Conservation (phyloP, 495 filamentous ascomycete species). For the Lindgomyces ingoldianus region DNA sequence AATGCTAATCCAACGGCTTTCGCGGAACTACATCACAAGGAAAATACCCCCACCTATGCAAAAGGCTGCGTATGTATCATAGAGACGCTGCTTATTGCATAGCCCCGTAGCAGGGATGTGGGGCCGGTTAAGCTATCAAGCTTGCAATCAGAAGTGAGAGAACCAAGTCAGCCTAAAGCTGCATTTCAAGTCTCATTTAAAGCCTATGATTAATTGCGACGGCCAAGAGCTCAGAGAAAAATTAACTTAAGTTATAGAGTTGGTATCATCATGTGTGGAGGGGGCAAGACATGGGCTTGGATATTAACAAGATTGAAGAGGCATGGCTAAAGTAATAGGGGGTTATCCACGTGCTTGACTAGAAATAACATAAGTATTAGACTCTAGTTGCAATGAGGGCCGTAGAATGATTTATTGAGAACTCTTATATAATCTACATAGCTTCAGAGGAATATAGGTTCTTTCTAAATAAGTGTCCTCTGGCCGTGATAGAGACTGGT, state of each 20-base stretch:
- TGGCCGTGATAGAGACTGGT: too few relatives aligned
- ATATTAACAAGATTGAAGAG: conserved; percentile 9
- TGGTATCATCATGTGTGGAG: conserved; percentile 14
- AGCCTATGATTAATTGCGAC: conserved; percentile 42
- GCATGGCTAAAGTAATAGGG: conserved; percentile 17
- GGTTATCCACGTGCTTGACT: conserved; percentile 8
- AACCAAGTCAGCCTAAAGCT: conserved; percentile 23
- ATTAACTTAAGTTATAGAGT: conserved; percentile 37
- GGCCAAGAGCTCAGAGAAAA: conserved; percentile 51
- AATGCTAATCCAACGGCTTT: conserved; percentile 16
- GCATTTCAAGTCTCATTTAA: conserved; percentile 45
- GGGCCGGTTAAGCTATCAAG: conserved; percentile 40
- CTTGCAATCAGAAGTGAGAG: conserved; percentile 17
- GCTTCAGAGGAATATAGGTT: too few relatives aligned
- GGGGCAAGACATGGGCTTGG: not conserved
- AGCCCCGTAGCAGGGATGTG: conserved; percentile 35
- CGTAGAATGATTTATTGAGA: too few relatives aligned
- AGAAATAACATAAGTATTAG: conserved; percentile 7
- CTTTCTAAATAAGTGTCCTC: too few relatives aligned
- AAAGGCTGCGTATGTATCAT: conserved; percentile 23
- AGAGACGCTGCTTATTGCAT: conserved; percentile 39
- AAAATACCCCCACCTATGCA: conserved; percentile 10
- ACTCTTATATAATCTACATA: too few relatives aligned
- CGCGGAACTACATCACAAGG: conserved; percentile 6
- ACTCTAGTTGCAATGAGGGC: not conserved